Conservation (phyloP, 129 eudicot genomes). For the Calendula officinalis region DNA sequence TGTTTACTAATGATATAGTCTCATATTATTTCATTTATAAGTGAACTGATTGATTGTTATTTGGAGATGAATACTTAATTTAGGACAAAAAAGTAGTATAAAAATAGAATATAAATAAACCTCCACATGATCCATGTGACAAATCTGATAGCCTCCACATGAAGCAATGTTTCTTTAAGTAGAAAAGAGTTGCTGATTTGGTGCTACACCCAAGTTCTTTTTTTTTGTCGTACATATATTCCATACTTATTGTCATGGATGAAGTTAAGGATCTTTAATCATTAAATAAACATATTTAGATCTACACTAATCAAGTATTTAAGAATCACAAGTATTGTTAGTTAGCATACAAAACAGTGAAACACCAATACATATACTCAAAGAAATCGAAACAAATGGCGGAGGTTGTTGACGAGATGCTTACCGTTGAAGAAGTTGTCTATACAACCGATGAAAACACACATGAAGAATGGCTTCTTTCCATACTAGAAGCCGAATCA, state of each 20-base stretch:
- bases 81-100: too few species aligned
- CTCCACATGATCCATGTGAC: slow-evolving; percentile 10
- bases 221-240: slow-evolving; percentile 18
- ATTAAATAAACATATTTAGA: neutral
- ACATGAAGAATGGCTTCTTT: slow-evolving; percentile 17
- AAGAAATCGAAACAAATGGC: neutral
- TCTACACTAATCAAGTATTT: neutral
- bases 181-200: neutral
- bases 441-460: neutral
- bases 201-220: slow-evolving; percentile 2
- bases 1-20: too few species aligned
- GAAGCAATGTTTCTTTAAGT: slow-evolving; percentile 24
- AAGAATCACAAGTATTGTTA: neutral
- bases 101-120: neutral
- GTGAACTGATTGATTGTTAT: too few species aligned
- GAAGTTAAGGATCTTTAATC: slow-evolving; percentile 28
- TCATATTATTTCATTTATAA: too few species aligned
- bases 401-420: neutral
- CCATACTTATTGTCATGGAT: slow-evolving; percentile 13
- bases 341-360: neutral
- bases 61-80: too few species aligned
- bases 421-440: neutral
- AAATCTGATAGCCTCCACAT: slow-evolving; percentile 17
- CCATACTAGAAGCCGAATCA: slow-evolving; percentile 7
- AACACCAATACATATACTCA: neutral